Evolutionary conservation across 169 alveolate genomes (phyloP), one percentile per base, ranked within the genome.

Genomic region (Babesia gibsoni): DNA sequence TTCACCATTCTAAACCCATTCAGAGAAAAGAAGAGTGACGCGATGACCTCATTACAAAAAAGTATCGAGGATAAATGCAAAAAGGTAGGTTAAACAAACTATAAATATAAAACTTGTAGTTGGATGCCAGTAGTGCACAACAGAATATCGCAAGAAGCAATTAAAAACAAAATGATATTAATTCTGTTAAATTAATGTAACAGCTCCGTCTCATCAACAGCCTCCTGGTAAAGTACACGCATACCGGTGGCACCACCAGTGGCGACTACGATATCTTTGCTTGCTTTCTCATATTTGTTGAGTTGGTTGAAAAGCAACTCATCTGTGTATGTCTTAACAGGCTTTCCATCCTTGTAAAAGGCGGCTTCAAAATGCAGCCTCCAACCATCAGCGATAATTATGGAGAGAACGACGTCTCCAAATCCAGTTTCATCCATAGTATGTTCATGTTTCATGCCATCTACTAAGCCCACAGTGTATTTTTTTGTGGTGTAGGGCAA

Each of bases 211-310:
- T n/a, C 49, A 20, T 42, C 22, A 3, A 29, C 16, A 8, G 16
- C 14, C n/a, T 29, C 39, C 48, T 49, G 41, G 68, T 30, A 39
- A 43, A 58, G 30, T 33, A 75, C 81, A 29, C 84, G 78, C 84
- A 75, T 75, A 36, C 80, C 77, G 27, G 48, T 22, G 27, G 66
- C 70, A 30, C 63, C 57, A 6, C 84, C 84, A 30, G 42, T 65
- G 50, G 84, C 73, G 27, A 37, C 52, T 23, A 75, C 84, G 14
- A 75, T 50, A 43, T 75, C 80, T 64, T 65, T 75, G 25, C 64
- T 25, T 14, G 37, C 30, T n/a, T n/a, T n/a, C n/a, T n/a, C n/a
- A 22, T 46, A 32, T n/a, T 22, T 27, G 20, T 64, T 64, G 4
- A 20, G 27, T n/a, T 52, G 58, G 18, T 30, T 56, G 64, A 35